Percentiles rank a stretch among this genome's conserved stretches.
Conservation (phyloP, 257 asterid species). For the Solanum gandarillasii region DNA sequence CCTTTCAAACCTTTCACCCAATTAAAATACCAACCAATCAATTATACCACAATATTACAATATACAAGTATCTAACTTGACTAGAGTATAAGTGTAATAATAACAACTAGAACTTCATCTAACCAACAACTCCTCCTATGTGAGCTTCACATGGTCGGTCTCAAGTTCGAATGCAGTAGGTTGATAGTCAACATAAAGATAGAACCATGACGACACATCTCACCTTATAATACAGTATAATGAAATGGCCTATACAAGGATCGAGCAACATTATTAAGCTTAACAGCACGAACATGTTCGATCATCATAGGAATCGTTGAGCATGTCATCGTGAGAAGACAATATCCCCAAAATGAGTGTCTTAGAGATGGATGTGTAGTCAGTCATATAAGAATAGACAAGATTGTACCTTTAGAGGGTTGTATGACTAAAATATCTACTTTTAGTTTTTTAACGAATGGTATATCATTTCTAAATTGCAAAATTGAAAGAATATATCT, state of each 20-base stretch:
- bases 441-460: background rate
- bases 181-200: background rate
- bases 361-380: background rate
- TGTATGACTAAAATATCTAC: background rate
- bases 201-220: background rate
- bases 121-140: background rate
- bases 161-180: background rate
- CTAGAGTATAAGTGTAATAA: background rate
- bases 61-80: background rate
- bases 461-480: too few species aligned
- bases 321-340: constrained; percentile 10
- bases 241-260: background rate
- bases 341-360: background rate
- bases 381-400: too few species aligned
- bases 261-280: background rate
- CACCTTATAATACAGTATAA: background rate
- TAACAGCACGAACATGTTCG: background rate
- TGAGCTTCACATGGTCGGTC: background rate
- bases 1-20: background rate
- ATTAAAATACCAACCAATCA: background rate
- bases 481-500: too few species aligned
- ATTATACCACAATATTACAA: background rate
- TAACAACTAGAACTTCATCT: background rate
- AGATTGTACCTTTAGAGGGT: background rate
- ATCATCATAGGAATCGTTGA: constrained; percentile 1